A percentile compares a stretch with the other conserved stretches of the same genome.
Conservation (phyloP, 768 basidiomycete species). For the Dictyophora rubrovolvata region DNA sequence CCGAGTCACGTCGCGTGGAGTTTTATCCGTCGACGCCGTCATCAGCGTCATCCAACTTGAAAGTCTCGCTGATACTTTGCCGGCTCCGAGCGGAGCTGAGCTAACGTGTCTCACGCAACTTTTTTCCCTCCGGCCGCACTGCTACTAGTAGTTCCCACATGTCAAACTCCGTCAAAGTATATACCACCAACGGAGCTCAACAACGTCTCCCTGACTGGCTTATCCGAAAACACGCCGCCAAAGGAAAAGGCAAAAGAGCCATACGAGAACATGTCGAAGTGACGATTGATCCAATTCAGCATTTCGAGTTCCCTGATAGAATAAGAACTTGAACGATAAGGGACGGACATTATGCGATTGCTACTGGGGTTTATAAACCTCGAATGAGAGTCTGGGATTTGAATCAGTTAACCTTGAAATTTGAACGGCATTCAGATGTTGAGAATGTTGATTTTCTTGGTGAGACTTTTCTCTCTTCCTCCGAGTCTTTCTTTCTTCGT, state of each 20-base stretch:
- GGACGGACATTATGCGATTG: slow-evolving; percentile 87
- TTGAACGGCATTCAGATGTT: slow-evolving; percentile 89
- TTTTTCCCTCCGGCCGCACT: no score
- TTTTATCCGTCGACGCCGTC: no score
- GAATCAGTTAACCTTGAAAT: slow-evolving; percentile 85
- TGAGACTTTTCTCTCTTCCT: no score
- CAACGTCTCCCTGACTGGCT: slow-evolving; percentile 97
- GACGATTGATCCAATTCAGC: slow-evolving; percentile 83
- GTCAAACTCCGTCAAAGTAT: slow-evolving; percentile 59
- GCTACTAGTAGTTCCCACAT: slow-evolving; percentile 13
- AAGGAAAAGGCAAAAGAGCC: slow-evolving; percentile 53
- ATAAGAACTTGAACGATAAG: slow-evolving; percentile 83
- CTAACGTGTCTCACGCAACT: no score
- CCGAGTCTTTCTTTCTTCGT: no score
- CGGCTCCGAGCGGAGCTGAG: no score
- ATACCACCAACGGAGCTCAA: slow-evolving; percentile 93
- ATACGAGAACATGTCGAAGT: slow-evolving; percentile 69
- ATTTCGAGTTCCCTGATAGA: slow-evolving; percentile 95
- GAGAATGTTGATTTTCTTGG: slow-evolving; percentile 98
- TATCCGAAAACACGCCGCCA: slow-evolving; percentile 52
- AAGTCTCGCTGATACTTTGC: no score
- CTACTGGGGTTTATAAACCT: slow-evolving; percentile 96
- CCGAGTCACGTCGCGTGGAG: no score
- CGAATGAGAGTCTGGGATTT: slow-evolving; percentile 95
- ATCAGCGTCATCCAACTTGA: no score